These are phyloP conservation scores for Lophiostoma macrostomum DNA, from an alignment of 495 filamentous ascomycete genomes.

Conservation along the genomic window DNA sequence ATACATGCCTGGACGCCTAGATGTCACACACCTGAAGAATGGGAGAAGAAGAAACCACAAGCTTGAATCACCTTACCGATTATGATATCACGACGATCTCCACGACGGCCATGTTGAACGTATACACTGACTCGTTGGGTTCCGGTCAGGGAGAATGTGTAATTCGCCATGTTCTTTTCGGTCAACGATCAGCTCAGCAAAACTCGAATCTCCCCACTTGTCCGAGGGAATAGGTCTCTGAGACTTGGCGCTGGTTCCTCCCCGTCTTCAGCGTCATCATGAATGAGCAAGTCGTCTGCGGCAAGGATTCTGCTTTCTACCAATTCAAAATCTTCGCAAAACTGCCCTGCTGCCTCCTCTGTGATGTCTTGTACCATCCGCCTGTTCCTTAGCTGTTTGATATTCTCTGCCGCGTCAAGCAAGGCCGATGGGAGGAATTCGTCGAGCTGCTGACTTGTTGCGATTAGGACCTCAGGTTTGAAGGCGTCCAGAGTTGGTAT, in stretches of 20 bases:
- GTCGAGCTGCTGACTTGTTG: conserved; percentile 75
- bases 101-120: too few species aligned
- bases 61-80: conserved; percentile 28
- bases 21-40: conserved; percentile 94
- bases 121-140: too few species aligned
- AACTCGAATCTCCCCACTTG: conserved; percentile 80
- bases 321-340: conserved; percentile 88
- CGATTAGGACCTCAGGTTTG: conserved; percentile 59
- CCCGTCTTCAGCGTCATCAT: conserved; percentile 36
- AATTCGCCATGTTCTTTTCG: too few species aligned
- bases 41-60: conserved; percentile 61
- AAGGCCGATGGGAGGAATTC: conserved; percentile 88
- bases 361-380: conserved; percentile 69
- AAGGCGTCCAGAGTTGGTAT: conserved; percentile 59
- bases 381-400: conserved; percentile 68
- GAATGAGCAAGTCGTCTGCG: conserved; percentile 52
- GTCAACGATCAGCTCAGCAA: conserved; percentile 64
- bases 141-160: too few species aligned
- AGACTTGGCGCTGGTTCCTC: conserved; percentile 48
- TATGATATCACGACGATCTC: too few species aligned
- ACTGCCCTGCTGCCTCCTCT: conserved; percentile 77
- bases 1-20: conserved; percentile 99
- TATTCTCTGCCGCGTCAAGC: conserved; percentile 82
- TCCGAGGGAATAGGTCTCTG: conserved; percentile 73
- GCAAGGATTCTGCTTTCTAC: conserved; percentile 68